A percentile compares a stretch with the other conserved stretches of the same genome.
Evolutionary conservation across 306 rosid genomes (phyloP).

Genomic region (Carpinus viminea): DNA sequence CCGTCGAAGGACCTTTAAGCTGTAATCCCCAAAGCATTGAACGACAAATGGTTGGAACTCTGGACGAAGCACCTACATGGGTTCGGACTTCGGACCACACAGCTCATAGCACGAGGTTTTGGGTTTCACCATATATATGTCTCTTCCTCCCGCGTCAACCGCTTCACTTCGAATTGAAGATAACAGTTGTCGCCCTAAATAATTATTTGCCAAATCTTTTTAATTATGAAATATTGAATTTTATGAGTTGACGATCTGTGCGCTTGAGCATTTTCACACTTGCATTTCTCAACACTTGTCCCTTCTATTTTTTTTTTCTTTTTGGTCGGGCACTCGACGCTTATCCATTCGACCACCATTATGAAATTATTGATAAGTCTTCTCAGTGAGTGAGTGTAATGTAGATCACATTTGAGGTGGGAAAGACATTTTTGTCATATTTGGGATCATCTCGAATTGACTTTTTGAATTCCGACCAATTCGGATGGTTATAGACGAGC

Average conservation of each 20-base stretch:
- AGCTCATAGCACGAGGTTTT: slow-evolving; percentile 23
- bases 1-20: background rate
- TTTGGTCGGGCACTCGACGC: background rate
- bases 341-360: background rate
- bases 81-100: slow-evolving; percentile 12
- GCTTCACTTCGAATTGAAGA: slow-evolving; percentile 8
- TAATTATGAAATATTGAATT: too few relatives aligned
- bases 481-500: too few relatives aligned
- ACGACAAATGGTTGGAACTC: background rate
- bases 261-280: too few relatives aligned
- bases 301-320: background rate
- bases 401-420: background rate
- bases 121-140: slow-evolving; percentile 12
- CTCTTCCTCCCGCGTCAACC: background rate
- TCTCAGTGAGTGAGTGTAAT: background rate
- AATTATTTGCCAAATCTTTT: too few relatives aligned
- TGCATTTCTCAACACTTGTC: background rate
- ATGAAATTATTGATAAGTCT: background rate
- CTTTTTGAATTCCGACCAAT: too few relatives aligned
- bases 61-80: background rate
- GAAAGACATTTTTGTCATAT: background rate
- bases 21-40: background rate
- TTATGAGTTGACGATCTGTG: too few relatives aligned
- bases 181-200: background rate
- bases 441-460: background rate